Conservation (phyloP, 192 early-diverging fungal species). For the Coemansia sp. region DNA sequence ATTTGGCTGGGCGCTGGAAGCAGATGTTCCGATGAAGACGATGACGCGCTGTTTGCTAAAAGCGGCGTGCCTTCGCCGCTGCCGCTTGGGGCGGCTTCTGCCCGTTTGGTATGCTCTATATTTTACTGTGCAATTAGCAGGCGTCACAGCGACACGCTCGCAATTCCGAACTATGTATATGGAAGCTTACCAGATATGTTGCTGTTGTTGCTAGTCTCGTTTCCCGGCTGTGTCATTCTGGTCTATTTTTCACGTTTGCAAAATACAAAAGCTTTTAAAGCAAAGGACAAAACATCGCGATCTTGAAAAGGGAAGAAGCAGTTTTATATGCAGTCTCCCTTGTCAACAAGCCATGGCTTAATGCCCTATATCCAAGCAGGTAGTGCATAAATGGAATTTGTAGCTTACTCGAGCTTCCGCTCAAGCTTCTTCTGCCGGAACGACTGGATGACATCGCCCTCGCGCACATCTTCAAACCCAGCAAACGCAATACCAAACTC, state of each 20-base stretch:
- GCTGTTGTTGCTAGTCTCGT: not conserved
- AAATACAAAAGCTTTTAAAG: conserved; percentile 3
- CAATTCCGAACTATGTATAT: not conserved
- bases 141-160: too few species aligned
- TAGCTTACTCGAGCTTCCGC: conserved; percentile 51
- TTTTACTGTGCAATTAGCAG: too few species aligned
- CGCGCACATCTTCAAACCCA: conserved; percentile 71
- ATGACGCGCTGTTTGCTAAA: conserved; percentile 11
- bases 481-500: conserved; percentile 95
- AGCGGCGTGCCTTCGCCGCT: conserved; percentile 26
- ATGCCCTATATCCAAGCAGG: too few species aligned
- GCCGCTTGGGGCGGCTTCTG: not conserved
- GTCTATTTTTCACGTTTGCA: not conserved
- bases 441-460: conserved; percentile 81
- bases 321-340: too few species aligned
- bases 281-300: not conserved
- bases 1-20: conserved; percentile 24
- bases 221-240: conserved; percentile 1
- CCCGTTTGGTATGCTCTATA: too few species aligned
- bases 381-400: conserved; percentile 2
- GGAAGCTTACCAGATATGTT: not conserved
- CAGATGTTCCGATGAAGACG: conserved; percentile 13
- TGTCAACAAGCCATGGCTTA: too few species aligned
- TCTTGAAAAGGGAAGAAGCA: too few species aligned
- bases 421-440: conserved; percentile 59